phyloP scores from a whole-genome alignment of 371 early-diverging fungal species.

The Basidiobolus meristosporus region DNA sequence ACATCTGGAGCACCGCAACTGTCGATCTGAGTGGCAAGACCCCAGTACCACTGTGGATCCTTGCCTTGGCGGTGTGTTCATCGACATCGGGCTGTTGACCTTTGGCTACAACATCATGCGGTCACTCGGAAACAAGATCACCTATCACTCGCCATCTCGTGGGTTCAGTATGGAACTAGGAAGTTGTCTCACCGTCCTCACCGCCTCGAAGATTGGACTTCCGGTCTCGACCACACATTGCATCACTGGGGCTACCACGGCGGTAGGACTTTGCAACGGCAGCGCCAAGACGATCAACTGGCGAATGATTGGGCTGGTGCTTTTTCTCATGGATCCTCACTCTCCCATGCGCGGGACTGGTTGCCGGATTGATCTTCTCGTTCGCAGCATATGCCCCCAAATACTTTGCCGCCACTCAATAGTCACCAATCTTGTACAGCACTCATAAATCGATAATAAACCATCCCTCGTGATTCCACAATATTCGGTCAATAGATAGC shows the following conservation, averaged over 20 bases:
- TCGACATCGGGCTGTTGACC: slow-evolving; percentile 58
- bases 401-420: too few species aligned
- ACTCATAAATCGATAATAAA: too few species aligned
- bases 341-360: slow-evolving; percentile 51
- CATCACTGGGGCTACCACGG: slow-evolving; percentile 64
- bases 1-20: slow-evolving; percentile 36
- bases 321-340: slow-evolving; percentile 64
- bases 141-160: slow-evolving; percentile 56
- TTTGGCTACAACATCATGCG: slow-evolving; percentile 56
- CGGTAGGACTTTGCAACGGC: slow-evolving; percentile 65
- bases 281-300: slow-evolving; percentile 53
- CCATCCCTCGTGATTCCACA: too few species aligned
- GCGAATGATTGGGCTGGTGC: slow-evolving; percentile 42
- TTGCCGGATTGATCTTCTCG: slow-evolving; percentile 46
- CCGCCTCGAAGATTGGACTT: slow-evolving; percentile 58
- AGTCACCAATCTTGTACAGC: too few species aligned
- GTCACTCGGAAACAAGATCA: slow-evolving; percentile 66
- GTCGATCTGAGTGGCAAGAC: slow-evolving; percentile 22
- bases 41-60: slow-evolving; percentile 51
- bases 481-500: too few species aligned
- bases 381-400: slow-evolving; percentile 30
- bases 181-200: slow-evolving; percentile 64
- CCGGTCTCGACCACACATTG: slow-evolving; percentile 84
- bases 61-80: slow-evolving; percentile 62
- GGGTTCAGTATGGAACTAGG: too few species aligned